Base-by-base conservation (phyloP, 1,284 basidiomycete genomes). In the Leccinum pachyderme region DNA sequence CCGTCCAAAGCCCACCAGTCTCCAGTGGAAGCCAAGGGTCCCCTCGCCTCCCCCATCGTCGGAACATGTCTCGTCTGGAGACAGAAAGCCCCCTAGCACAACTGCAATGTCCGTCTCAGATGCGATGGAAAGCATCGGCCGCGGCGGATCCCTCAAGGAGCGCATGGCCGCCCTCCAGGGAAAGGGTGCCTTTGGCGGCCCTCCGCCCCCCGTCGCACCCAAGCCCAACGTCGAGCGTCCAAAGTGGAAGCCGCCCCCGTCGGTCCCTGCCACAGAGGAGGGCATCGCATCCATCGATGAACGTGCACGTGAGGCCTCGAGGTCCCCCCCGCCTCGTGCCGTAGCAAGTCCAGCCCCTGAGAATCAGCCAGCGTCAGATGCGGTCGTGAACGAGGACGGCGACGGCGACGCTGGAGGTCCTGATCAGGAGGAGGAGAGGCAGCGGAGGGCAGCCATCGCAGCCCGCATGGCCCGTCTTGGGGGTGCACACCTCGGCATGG, bases 131-230 rank as follows among this genome's bases (percentile, higher is more conserved):
- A 87, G 87, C 62, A 92, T 93, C 67, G 87, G 66, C 0, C 66
- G 64, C 12, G 66, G 81, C 5, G 87, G 83, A 4, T 91, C 89
- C 57, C 74, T 97, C 60, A 93, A 87, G 74, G 94, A 95, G 61
- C 84, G 94, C 44, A 96, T 97, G 92, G 93, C 93, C 27, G 91
- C 93, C 3, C 75, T 96, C 33, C 87, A 93, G 66, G 90, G 89
- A 5, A 81, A 77, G 48, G 87, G 87, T 22, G 89, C 79, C 9
- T 94, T 94, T 66, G 89, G 89, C 22, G 80, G 54, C 5, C 56
- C 68, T 29, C 73, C 77, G n/a, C 71, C 79, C 3, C 74, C 66
- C 11, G 67, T 80, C 3, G 79, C 84, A 8, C 81, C 87, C 1
- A 82, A 84, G 49, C 87, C 89, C 13, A 63, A 25, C 44, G 72